Conservation (phyloP, 2,329 filamentous ascomycete genomes). For the Fusarium nygamai region DNA sequence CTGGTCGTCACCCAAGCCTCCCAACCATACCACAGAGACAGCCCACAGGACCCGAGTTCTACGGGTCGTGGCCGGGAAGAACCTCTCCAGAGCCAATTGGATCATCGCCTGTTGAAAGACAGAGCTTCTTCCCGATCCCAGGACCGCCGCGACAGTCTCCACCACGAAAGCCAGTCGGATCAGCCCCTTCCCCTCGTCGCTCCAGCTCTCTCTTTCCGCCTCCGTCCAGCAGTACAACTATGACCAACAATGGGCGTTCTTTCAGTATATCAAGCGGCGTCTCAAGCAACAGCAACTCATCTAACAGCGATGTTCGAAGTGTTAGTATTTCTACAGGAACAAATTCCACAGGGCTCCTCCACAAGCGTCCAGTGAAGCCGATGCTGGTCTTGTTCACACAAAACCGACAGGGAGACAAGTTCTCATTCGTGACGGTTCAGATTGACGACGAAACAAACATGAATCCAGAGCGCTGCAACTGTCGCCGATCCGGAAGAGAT, state of each 20-base stretch:
- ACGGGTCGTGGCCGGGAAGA: conserved; percentile 30
- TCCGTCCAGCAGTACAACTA: conserved; percentile 9
- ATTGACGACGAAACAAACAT: conserved; percentile 47
- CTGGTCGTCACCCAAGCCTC: conserved; percentile 25
- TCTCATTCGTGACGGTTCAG: conserved; percentile 46
- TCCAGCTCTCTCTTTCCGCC: conserved; percentile 16
- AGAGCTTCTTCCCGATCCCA: conserved; percentile 4
- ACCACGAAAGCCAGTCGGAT: conserved; percentile 30
- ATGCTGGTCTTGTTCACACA: conserved; percentile 50
- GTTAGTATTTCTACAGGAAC: conserved; percentile 41
- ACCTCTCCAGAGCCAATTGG: conserved; percentile 28
- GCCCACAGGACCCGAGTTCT: conserved; percentile 11
- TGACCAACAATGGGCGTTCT: conserved; percentile 26
- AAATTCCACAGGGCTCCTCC: conserved; percentile 44
- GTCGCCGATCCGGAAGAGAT: conserved; percentile 42
- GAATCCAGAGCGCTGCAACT: conserved; percentile 50
- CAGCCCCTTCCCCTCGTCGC: conserved; percentile 28
- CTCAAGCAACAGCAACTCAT: conserved; percentile 42
- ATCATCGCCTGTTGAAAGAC: conserved; percentile 24
- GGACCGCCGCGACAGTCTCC: conserved; percentile 16
- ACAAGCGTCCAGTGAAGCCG: conserved; percentile 46
- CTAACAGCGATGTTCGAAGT: conserved; percentile 38
- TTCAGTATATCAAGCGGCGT: conserved; percentile 36
- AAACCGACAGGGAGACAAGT: conserved; percentile 26
- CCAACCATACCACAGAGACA: conserved; percentile 36